Base-by-base conservation (phyloP, 2,329 filamentous ascomycete species). In the Escovopsis sp. region DNA sequence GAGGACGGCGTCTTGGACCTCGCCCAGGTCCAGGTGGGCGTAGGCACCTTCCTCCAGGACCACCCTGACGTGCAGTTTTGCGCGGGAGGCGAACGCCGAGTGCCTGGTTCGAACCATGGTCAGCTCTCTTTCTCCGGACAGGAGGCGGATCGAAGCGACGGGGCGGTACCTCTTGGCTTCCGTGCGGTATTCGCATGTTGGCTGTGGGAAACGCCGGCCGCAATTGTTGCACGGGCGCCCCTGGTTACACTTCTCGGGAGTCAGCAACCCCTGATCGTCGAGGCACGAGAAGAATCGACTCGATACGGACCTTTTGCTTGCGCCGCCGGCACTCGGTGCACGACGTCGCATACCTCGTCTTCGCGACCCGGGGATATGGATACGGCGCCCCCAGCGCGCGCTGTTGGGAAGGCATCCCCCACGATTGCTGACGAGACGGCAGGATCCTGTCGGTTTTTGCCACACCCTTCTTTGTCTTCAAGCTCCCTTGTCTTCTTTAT, bases 191-290 rank as follows among this genome's bases (percentile, higher is more conserved):
- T 70, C 63, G 52, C 71, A 75, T 6, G 58, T 50, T 1, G 70
- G 70, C 41, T 65, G 67, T 1, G 71, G 71, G 46, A 70, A 74
- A 28, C 70, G 62, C 33, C 70, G 65, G 23, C 63, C 57, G 48
- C 71, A 75, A 50, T 74, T 72, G 36, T 64, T 65, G 55, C 71
- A 74, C 12, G 71, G 71, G 28, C 70, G 68, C 26, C 66, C 64
- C 49, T 72, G 69, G 49, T 72, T 70, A 52, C 71, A 75, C 70
- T 74, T 47, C 33, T 45, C 32, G 11, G 28, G 42, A 33, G 47
- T 40, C 41, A 48, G 42, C 7, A 11, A 2, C 8, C 8, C 28
- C 28, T 9, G 28, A 9, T 23, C 6, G 6, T 23, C 23, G 6
- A 23, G 23, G 6, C 4, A 23, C 23, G 23, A 23, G 23, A 23